These are phyloP conservation scores for Fabrea salina DNA, from an alignment of 169 alveolate species.

Conservation along the genomic window DNA sequence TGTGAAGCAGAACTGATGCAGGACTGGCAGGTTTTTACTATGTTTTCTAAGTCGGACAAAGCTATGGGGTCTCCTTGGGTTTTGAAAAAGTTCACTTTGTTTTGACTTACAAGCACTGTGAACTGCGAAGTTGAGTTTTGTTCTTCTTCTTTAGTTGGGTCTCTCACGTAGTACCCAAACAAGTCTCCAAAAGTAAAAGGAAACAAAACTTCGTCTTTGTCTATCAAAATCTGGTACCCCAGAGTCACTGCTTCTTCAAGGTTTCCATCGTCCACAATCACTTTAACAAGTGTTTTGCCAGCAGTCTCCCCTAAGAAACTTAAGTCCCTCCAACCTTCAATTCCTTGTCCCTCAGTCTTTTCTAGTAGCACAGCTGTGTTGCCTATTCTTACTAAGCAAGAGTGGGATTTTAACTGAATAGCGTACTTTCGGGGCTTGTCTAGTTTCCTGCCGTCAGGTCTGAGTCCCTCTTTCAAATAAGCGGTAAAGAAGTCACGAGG, in stretches of 20 bases:
- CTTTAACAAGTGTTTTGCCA: neutral
- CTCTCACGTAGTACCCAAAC: neutral
- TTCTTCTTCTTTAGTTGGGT: conserved; percentile 20
- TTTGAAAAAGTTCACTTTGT: neutral
- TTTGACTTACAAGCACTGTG: neutral
- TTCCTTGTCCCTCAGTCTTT: neutral
- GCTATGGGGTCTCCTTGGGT: neutral
- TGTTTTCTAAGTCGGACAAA: neutral
- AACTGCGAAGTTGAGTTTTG: neutral
- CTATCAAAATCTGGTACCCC: neutral
- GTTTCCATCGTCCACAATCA: conserved; percentile 17
- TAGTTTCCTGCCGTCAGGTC: conserved; percentile 16
- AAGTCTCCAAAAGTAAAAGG: conserved; percentile 19
- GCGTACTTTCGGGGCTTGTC: neutral
- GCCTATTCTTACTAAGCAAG: conserved; percentile 1
- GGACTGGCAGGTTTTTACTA: neutral
- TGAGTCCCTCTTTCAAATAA: neutral
- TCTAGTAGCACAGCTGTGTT: neutral
- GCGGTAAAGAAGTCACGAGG: conserved; percentile 12
- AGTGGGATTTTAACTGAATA: neutral
- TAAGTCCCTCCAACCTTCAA: conserved; percentile 7
- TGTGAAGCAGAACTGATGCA: neutral
- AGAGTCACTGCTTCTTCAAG: conserved; percentile 3
- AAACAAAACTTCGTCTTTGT: neutral
- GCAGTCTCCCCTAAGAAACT: neutral